Base-by-base conservation (phyloP, 768 basidiomycete species). In the Mrakia hoshinonis region DNA sequence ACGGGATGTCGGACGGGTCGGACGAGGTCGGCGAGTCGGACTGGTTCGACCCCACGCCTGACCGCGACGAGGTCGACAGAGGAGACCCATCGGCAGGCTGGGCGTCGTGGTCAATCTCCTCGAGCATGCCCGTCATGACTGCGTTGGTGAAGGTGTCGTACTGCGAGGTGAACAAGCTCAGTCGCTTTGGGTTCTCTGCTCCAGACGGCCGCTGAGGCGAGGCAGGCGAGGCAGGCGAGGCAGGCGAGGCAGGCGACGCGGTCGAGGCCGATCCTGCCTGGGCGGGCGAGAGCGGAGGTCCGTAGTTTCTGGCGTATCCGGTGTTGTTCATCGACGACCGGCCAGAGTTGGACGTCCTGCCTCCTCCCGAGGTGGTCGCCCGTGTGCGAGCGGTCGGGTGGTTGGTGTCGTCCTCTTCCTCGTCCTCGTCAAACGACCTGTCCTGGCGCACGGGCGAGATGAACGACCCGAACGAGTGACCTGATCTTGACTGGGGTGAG, bases 141-240 rank as follows among this genome's bases (percentile, higher is more conserved):
- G 95, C 90, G 54, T 92, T 86, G 1, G 95, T 99, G 77, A 90
- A 94, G 0, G 95, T 97, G 79, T 99, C 95, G 77, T 97, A 98
- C 74, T 92, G 87, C 65, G 93, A 90, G 77, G 92, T 89, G 81
- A 98, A 97, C 47, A 97, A 83, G 15, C 74, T 76, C 29, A 79
- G 74, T 1, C 73, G 67, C 58, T 51, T 68, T 6, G 52, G 38
- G n/a, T 39, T 15, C 11, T 61, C 20, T 31, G 29, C 34, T 22
- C 31, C 15, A 0, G 24, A 26, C 6, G 34, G 49, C 22, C 36
- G 49, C 12, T 7, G 49, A 13, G 9, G 10, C 9, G 66, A 48
- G 43, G 7, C 43, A 15, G 43, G 43, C 43, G 43, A 43, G 7
- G 43, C 7, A 29, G 54, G 13, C 26, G 54, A 55, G 24, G 24